Evolutionary conservation across 306 rosid species (phyloP), one percentile per base, ranked within the genome.

Genomic region (Ziziphus jujuba): DNA sequence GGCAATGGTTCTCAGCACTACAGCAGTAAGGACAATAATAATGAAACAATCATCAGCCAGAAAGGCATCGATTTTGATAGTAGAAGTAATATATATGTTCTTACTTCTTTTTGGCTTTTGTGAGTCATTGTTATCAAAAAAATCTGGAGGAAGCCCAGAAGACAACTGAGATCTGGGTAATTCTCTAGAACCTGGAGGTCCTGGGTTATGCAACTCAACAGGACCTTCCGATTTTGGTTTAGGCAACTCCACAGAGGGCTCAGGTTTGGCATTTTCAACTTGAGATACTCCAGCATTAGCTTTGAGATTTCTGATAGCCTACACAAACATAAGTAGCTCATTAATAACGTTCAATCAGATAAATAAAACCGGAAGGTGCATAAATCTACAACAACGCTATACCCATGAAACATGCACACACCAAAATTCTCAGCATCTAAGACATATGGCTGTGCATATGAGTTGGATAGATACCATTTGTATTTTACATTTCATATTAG

Each of bases 281-380:
- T 59, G 75, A 35, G 87, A 66, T 50, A 84, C 97, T 33, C 91
- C 86, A 36, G 87, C 86, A 66, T 69, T 77, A 58, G 96, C 91
- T 77, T 87, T 93, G 78, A 88, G 77, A 58, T 82, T 86, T 53
- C 28, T 75, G 73, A 90, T 80, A 49, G 86, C 90, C 97, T 93
- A 86, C 55, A 47, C 52, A 66, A 61, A 54, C 58, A 79, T 5
- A 66, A 73, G 15, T 70, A 77, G 45, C 55, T 25, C 17, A 4
- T 81, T 35, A 75, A 74, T 50, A 40, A 40, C 5, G 49, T 28
- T 57, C 31, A 80, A 38, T 31, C 12, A 24, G 48, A 69, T 59
- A 63, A 43, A 61, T 23, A 47, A 62, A 67, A 33, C 20, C 59
- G 59, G 35, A 33, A 7, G 35, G 47, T 34, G 7, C 6, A 20